These are phyloP conservation scores for Nyssa sinensis DNA, from an alignment of 148 eudicot genomes.

Conservation along the genomic window DNA sequence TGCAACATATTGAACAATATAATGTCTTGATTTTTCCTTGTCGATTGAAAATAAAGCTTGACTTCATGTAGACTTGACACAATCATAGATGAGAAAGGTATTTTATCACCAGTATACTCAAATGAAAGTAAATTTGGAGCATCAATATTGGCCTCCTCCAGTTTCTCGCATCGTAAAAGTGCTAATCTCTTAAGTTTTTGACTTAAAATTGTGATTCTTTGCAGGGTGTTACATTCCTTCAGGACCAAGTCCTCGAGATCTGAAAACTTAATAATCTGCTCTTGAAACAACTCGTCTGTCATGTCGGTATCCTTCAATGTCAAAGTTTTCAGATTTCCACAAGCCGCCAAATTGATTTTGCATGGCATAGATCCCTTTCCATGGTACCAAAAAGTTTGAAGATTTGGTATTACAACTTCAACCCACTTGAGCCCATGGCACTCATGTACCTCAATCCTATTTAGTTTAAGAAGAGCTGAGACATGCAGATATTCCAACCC, in stretches of 20 bases:
- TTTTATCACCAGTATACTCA: constrained; percentile 28
- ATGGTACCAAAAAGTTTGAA: constrained; percentile 29
- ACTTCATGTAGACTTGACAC: constrained; percentile 24
- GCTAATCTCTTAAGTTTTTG: constrained; percentile 24
- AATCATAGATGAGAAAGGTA: constrained; percentile 21
- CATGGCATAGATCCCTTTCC: constrained; percentile 2
- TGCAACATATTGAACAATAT: neutral
- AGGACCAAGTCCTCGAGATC: constrained; percentile 37
- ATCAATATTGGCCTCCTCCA: constrained; percentile 27
- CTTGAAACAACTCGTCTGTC: constrained; percentile 22
- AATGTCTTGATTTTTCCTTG: neutral
- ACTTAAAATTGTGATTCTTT: constrained; percentile 29
- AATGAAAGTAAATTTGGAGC: constrained; percentile 32
- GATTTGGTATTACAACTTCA: constrained; percentile 25
- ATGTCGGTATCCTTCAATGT: constrained; percentile 28
- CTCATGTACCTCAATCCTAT: constrained; percentile 33
- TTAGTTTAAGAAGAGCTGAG: constrained; percentile 27
- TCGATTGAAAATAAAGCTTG: constrained; percentile 22
- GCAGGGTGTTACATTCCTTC: constrained; percentile 19
- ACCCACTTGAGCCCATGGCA: constrained; percentile 20
- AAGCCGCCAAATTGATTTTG: constrained; percentile 23
- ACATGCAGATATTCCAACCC: constrained; percentile 16
- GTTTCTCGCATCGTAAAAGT: constrained; percentile 22
- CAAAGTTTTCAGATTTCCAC: constrained; percentile 29
- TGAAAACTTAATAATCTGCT: constrained; percentile 19